phyloP scores from a whole-genome alignment of 805 yeast species.

The Candida ipomoeae region DNA sequence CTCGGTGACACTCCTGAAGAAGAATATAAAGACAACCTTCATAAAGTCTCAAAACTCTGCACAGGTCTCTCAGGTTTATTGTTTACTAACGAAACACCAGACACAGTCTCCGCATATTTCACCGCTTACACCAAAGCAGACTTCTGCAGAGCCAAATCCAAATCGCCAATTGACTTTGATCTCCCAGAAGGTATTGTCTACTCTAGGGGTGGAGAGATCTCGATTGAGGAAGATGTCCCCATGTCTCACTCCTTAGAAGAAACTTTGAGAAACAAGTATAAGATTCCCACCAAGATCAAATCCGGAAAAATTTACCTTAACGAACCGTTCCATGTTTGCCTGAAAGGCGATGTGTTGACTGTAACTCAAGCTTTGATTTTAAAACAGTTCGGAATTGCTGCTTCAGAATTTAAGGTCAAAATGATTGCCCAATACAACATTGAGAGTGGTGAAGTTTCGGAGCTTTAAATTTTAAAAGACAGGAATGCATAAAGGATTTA shows the following conservation, averaged over 20 bases:
- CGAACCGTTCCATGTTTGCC: constrained; percentile 76
- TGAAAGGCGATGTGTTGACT: constrained; percentile 73
- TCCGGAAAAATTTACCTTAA: constrained; percentile 80
- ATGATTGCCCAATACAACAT: constrained; percentile 74
- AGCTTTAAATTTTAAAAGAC: constrained; percentile 11
- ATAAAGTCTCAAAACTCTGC: constrained; percentile 58
- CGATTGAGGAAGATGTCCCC: constrained; percentile 91
- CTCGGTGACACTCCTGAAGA: constrained; percentile 83
- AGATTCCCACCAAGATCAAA: constrained; percentile 87
- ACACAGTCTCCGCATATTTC: constrained; percentile 88
- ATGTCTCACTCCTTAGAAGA: constrained; percentile 95
- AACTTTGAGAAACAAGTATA: constrained; percentile 81
- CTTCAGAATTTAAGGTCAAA: constrained; percentile 82
- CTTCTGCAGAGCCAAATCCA: constrained; percentile 85
- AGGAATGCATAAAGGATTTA: background rate
- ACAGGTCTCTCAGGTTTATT: constrained; percentile 83
- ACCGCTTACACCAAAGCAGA: constrained; percentile 72
- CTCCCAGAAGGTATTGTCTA: constrained; percentile 89
- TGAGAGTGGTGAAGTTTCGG: constrained; percentile 39
- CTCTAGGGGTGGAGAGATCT: constrained; percentile 91
- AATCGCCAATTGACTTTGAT: constrained; percentile 75
- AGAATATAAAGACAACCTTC: constrained; percentile 84
- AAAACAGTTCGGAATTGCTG: constrained; percentile 94
- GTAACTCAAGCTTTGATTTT: constrained; percentile 87
- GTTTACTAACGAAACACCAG: constrained; percentile 84